Percentiles rank a stretch among this genome's conserved stretches.
Evolutionary conservation across 1,139 yeast genomes (phyloP).

Genomic region (Taphrina sp.): DNA sequence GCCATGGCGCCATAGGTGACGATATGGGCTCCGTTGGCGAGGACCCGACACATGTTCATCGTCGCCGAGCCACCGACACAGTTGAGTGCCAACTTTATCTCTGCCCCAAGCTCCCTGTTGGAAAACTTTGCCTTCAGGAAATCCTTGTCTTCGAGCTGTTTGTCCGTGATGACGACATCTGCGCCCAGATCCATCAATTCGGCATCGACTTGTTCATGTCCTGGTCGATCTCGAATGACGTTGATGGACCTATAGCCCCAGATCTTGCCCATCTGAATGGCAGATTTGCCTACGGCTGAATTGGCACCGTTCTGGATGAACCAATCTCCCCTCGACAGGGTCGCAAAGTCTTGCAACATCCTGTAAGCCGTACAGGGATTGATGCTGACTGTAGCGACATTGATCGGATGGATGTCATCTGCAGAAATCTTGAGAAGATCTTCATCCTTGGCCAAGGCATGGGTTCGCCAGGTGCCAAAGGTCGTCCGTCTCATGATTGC

Average conservation of each 20-base stretch:
- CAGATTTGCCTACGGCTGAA: constrained; percentile 93
- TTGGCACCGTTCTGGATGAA: constrained; percentile 95
- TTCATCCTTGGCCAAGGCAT: constrained; percentile 49
- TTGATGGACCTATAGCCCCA: constrained; percentile 80
- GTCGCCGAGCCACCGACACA: constrained; percentile 91
- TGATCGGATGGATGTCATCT: constrained; percentile 45
- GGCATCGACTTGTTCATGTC: constrained; percentile 61
- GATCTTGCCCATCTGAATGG: constrained; percentile 77
- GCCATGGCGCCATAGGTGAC: constrained; percentile 98
- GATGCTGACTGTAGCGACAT: constrained; percentile 86
- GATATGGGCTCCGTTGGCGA: constrained; percentile 64
- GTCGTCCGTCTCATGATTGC: constrained; percentile 79
- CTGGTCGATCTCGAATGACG: constrained; percentile 80
- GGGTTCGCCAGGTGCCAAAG: constrained; percentile 95
- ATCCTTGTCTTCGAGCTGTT: constrained; percentile 67
- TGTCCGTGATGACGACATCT: constrained; percentile 84
- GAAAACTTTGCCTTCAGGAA: constrained; percentile 68
- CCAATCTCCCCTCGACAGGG: constrained; percentile 77
- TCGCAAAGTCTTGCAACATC: constrained; percentile 70
- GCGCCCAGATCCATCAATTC: constrained; percentile 72
- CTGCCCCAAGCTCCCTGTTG: constrained; percentile 44
- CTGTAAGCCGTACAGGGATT: constrained; percentile 92
- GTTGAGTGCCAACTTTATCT: constrained; percentile 75
- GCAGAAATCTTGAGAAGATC: constrained; percentile 52
- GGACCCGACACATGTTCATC: constrained; percentile 75